A percentile compares a stretch with the other conserved stretches of the same genome.
Conservation (phyloP, 345 rosid genomes). For the Angophora floribunda region DNA sequence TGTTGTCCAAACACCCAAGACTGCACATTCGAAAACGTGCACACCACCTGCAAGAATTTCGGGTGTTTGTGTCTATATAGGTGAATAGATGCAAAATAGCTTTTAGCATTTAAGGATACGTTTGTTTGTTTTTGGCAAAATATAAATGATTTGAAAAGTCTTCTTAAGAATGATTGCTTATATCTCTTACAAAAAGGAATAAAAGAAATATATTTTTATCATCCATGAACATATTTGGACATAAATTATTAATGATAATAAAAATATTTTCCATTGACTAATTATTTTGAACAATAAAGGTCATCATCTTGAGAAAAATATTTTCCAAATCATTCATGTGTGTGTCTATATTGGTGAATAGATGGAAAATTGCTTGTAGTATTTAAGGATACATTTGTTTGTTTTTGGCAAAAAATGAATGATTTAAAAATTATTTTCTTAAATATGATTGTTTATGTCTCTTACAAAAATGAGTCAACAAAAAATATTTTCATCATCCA, state of each 20-base stretch:
- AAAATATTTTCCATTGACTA: neutral
- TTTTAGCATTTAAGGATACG: neutral
- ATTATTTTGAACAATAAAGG: neutral
- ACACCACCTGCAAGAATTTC: neutral
- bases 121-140: neutral
- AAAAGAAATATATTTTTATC: neutral
- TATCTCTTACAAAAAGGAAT: neutral
- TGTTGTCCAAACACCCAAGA: neutral
- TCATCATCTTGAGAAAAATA: neutral
- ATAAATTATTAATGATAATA: neutral
- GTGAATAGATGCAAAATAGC: neutral
- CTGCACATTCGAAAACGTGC: neutral
- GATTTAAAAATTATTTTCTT: too few species aligned
- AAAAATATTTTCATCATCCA: too few species aligned
- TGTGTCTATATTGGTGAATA: too few species aligned
- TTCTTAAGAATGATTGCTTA: neutral
- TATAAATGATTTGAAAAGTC: neutral
- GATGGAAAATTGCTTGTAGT: too few species aligned
- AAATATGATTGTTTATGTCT: too few species aligned
- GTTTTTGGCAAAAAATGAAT: too few species aligned
- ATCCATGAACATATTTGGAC: neutral
- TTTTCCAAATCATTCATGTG: neutral
- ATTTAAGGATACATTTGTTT: too few species aligned
- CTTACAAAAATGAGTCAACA: too few species aligned
- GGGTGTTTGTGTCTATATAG: neutral